Conservation (phyloP, 768 basidiomycete species). For the Boletus sp. region DNA sequence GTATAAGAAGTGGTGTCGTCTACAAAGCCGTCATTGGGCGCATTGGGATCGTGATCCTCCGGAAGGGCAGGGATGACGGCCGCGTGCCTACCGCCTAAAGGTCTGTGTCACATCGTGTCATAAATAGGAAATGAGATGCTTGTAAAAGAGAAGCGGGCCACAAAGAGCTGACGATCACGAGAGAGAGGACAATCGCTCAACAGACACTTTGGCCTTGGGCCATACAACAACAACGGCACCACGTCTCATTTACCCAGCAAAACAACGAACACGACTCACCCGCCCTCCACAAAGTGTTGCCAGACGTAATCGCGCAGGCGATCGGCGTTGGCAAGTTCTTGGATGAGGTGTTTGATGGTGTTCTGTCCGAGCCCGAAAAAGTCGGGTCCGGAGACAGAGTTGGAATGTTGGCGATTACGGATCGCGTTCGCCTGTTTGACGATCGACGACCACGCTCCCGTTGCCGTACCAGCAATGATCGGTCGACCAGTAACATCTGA, state of each 20-base stretch:
- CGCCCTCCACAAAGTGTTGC: constrained; percentile 85
- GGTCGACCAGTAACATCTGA: constrained; percentile 68
- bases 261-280: constrained; percentile 49
- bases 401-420: constrained; percentile 78
- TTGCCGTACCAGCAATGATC: constrained; percentile 83
- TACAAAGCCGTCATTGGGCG: constrained; percentile 25
- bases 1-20: constrained; percentile 25
- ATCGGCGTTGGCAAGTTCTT: constrained; percentile 74
- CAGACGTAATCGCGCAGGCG: constrained; percentile 78
- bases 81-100: constrained; percentile 77
- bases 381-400: constrained; percentile 86
- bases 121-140: constrained; percentile 29
- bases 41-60: constrained; percentile 60
- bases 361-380: constrained; percentile 87
- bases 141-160: constrained; percentile 20
- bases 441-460: constrained; percentile 83
- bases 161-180: constrained; percentile 16
- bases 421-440: constrained; percentile 81
- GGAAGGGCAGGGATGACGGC: constrained; percentile 79
- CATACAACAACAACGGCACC: constrained; percentile 1
- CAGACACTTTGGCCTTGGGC: constrained; percentile 7
- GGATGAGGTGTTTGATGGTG: constrained; percentile 88
- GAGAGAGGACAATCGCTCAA: constrained; percentile 5
- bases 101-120: constrained; percentile 46
- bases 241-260: constrained; percentile 10